Base-by-base conservation (phyloP, 1,139 yeast species). In the Pneumocystis carinii region DNA sequence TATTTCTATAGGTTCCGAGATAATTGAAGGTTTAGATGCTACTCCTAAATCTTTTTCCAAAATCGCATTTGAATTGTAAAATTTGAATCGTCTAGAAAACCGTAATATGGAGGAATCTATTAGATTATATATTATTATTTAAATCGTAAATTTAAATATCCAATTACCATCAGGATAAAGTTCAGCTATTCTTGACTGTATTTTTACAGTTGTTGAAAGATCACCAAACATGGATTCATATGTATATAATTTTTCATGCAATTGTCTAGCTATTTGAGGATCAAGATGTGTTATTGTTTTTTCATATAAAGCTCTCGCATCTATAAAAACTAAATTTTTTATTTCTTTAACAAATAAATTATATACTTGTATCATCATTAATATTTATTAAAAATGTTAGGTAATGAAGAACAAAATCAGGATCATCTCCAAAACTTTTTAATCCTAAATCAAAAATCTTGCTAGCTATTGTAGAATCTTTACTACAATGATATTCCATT, bases 291-390 rank as follows among this genome's bases (percentile, higher is more conserved):
- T 78, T 2, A 82, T 74, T 0, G 84, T 79, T 15, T 83, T 78
- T 73, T 92, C 97, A 72, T 92, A 86, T 59, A 89, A 78, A 14
- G 90, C 89, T 68, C 92, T 83, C 19, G 90, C 87, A 70, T 86
- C 32, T 55, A 17, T 24, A 35, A 14, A 35, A 27, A 27, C 35
- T 29, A 36, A 48, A 19, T 32, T 24, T 15, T 27, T 3, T 27
- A 29, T 14, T 24, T 24, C 14, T 57, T 8, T 42, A 56, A 42
- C 7, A 29, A 60, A 42, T 38, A 29, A 27, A 56, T 58, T 59
- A 58, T n/a, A 36, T 57, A 61, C 41, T 87, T 41, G 88, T 86
- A 65, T 85, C 86, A 72, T 90, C 96, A 72, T 86, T 86, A 55
- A 81, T 79, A 68, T 80, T 76, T 48, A 89, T 81, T 67, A 92